Percentiles rank a stretch among this genome's conserved stretches.
These are phyloP conservation scores for Vachellia collinsii DNA, from an alignment of 306 rosid species.

Conservation along the genomic window DNA sequence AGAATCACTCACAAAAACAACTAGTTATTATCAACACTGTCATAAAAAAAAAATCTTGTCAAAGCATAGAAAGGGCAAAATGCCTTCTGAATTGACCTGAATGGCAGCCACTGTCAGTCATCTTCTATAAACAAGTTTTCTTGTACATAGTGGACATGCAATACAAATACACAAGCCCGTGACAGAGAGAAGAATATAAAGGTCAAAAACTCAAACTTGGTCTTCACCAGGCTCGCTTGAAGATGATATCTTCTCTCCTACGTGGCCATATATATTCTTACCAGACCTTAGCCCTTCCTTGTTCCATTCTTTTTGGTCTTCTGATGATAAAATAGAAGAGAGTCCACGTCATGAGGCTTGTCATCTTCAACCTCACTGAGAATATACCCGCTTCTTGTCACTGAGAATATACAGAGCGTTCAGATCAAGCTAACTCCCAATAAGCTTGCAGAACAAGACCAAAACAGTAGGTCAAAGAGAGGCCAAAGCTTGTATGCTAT, in stretches of 20 bases:
- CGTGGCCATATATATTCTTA: not conserved
- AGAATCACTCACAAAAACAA: not conserved
- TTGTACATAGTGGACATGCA: not conserved
- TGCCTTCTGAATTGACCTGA: not conserved
- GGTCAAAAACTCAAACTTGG: not conserved
- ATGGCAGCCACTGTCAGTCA: not conserved
- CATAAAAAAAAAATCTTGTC: not conserved
- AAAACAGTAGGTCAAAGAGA: not conserved
- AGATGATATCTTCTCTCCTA: not conserved
- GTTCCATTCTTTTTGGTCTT: not conserved
- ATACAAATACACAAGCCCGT: not conserved
- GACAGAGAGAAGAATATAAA: not conserved
- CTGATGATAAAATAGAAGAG: not conserved
- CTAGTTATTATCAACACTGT: not conserved
- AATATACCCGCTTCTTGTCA: not conserved
- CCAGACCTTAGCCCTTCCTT: not conserved
- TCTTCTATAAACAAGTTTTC: not conserved
- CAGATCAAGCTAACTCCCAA: not conserved
- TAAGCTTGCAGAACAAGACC: not conserved
- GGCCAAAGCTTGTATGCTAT: not conserved
- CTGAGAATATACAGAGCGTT: not conserved
- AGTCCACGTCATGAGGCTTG: not conserved
- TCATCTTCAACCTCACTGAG: not conserved
- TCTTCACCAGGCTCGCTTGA: not conserved
- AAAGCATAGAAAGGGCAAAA: not conserved